Evolutionary conservation across 257 asterid species (phyloP), one percentile per base, ranked within the genome.

Genomic region (Penstemon newberryi): DNA sequence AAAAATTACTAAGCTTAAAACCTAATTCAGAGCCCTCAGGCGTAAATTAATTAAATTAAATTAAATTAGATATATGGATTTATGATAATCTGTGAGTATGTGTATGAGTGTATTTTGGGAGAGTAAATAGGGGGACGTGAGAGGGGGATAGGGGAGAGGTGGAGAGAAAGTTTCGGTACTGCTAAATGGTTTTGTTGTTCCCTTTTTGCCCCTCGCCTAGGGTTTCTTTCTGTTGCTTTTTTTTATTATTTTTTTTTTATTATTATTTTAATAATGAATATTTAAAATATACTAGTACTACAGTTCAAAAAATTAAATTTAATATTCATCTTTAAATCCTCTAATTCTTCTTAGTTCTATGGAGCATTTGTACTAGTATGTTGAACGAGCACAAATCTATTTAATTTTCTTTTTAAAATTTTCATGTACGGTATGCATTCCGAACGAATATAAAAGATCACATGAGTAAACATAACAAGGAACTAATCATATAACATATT

Each of bases 121-220:
- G 60, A 55, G 60, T 7, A 55, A 55, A 25, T 55, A 38, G 33
- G 40, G 37, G 8, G 18, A 12, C 15, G 37, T 54, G 37, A 62
- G 36, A 45, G 42, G 38, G 37, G 10, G 8, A 60, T n/a, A 54
- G 11, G 33, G 41, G 67, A 75, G 78, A 54, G 60, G 73, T 63
- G 43, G 40, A 41, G 75, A 75, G 66, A 40, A 58, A 67, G 76
- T 61, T 76, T 63, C 69, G 75, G 52, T 42, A 11, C 18, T 49
- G 7, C 67, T 8, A 0, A 2, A 13, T 13, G 12, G 4, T 52
- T 70, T 51, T 40, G 36, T 45, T 46, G 52, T 66, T 18, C 69
- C 73, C 4, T 8, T 53, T 60, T 59, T 71, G 25, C 57, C 73
- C 77, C 73, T 55, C 57, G 6, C 3, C 70, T 76, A 71, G 80